Evolutionary conservation across 2,329 filamentous ascomycete species (phyloP).

Genomic region (Phyllachora maydis): DNA sequence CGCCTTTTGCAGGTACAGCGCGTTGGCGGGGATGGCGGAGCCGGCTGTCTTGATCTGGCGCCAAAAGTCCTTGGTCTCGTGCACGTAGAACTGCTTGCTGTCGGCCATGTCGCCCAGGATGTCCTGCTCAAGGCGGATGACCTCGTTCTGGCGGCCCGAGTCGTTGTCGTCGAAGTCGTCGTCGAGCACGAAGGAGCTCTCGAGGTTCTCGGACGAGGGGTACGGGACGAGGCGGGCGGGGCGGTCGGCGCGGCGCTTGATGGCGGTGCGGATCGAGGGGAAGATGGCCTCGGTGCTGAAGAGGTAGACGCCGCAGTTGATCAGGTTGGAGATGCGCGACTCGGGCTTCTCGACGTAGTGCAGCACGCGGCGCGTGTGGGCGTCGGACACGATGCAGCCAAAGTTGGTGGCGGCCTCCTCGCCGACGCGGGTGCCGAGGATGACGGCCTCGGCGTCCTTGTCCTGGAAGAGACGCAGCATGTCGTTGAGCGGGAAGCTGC

Average conservation of each 20-base stretch:
- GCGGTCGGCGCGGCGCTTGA: conserved; percentile 85
- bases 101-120: conserved; percentile 90
- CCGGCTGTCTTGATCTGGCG: conserved; percentile 99
- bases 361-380: conserved; percentile 82
- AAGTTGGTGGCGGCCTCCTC: conserved; percentile 90
- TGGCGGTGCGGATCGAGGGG: conserved; percentile 80
- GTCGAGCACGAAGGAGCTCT: conserved; percentile 29
- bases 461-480: conserved; percentile 92
- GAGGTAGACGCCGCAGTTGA: conserved; percentile 98
- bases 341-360: conserved; percentile 99
- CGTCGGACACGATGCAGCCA: conserved; percentile 90
- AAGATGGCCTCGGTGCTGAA: conserved; percentile 94
- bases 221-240: conserved; percentile 74
- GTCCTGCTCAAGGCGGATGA: conserved; percentile 90
- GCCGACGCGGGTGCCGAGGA: conserved; percentile 77
- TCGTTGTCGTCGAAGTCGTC: conserved; percentile 47
- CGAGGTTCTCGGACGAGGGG: conserved; percentile 85
- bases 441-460: conserved; percentile 90
- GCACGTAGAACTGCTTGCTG: conserved; percentile 93
- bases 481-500: conserved; percentile 86
- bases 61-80: conserved; percentile 99
- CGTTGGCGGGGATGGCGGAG: conserved; percentile 89
- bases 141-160: conserved; percentile 57
- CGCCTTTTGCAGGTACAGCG: conserved; percentile 87
- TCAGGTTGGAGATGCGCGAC: conserved; percentile 90